These are phyloP conservation scores for Tripidium arundinaceum DNA, from an alignment of 202 grass and related monocot genomes.

Conservation along the genomic window DNA sequence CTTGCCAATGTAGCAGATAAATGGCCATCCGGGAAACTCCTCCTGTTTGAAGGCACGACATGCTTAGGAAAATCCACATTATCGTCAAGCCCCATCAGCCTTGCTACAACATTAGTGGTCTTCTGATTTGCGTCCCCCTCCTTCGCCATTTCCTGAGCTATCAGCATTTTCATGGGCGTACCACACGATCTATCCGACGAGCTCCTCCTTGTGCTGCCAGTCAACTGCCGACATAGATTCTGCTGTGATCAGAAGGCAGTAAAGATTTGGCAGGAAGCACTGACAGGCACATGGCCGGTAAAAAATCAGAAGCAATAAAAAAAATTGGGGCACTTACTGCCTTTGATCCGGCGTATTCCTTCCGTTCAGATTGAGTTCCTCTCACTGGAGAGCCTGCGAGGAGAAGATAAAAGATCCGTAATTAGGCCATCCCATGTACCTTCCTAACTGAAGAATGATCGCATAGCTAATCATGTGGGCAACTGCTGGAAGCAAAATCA, in stretches of 20 bases:
- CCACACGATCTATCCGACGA: too few relatives aligned
- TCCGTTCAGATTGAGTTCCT: conserved; percentile 42
- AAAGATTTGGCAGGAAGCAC: not conserved
- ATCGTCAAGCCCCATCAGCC: too few relatives aligned
- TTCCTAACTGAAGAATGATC: conserved; percentile 28
- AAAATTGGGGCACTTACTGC: conserved; percentile 15
- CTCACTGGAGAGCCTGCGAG: conserved; percentile 36
- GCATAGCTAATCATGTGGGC: conserved; percentile 25
- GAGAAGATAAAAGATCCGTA: conserved; percentile 37
- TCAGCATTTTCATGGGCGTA: too few relatives aligned
- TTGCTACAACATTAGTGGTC: too few relatives aligned
- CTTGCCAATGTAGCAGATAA: too few relatives aligned
- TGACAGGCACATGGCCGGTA: not conserved
- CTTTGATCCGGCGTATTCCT: conserved; percentile 37
- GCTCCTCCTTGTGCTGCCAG: too few relatives aligned
- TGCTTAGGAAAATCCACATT: too few relatives aligned
- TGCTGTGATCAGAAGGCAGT: conserved; percentile 18
- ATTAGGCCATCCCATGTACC: conserved; percentile 23
- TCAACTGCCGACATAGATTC: too few relatives aligned
- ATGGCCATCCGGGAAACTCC: too few relatives aligned
- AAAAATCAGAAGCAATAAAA: not conserved
- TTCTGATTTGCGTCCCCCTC: too few relatives aligned
- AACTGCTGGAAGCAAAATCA: conserved; percentile 37
- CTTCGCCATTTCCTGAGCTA: too few relatives aligned
- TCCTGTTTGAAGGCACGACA: too few relatives aligned